Percentiles rank a stretch among this genome's conserved stretches.
Conservation (phyloP, 805 yeast genomes). For the Sungouiella blattae region DNA sequence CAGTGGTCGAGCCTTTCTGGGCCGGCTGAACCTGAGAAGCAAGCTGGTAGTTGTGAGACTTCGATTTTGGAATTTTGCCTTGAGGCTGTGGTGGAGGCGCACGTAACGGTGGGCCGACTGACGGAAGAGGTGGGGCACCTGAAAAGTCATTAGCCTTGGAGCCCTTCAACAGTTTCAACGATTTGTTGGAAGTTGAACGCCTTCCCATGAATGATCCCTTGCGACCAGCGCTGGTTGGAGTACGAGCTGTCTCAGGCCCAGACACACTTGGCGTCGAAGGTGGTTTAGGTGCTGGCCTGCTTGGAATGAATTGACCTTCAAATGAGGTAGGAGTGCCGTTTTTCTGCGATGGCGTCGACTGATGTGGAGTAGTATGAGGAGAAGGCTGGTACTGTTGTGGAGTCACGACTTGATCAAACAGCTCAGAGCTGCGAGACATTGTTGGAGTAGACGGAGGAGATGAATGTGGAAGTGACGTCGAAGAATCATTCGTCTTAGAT, state of each 20-base stretch:
- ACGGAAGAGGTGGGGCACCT: constrained; percentile 18
- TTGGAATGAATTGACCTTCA: constrained; percentile 54
- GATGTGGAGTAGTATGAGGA: too few species aligned
- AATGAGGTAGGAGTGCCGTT: constrained; percentile 1
- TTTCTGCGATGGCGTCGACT: too few species aligned
- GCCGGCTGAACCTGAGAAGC: constrained; percentile 23
- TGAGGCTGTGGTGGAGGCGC: constrained; percentile 9
- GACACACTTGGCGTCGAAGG: too few species aligned
- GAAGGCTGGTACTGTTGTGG: background rate
- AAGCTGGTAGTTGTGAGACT: constrained; percentile 38
- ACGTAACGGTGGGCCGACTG: constrained; percentile 1
- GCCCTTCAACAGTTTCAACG: constrained; percentile 29
- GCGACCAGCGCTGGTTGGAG: too few species aligned
- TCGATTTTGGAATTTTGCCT: constrained; percentile 35
- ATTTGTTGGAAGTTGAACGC: constrained; percentile 37
- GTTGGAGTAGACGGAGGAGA: constrained; percentile 31
- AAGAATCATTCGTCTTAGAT: constrained; percentile 10
- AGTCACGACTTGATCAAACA: constrained; percentile 8
- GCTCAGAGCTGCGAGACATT: constrained; percentile 9
- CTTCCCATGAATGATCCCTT: constrained; percentile 22
- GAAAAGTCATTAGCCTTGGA: constrained; percentile 7
- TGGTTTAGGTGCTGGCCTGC: constrained; percentile 68
- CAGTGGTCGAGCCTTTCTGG: constrained; percentile 31
- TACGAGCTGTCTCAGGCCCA: constrained; percentile 13
- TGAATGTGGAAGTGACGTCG: constrained; percentile 21